Conservation (phyloP, 1,139 yeast species). For the Sugiyamaella neomexicana region DNA sequence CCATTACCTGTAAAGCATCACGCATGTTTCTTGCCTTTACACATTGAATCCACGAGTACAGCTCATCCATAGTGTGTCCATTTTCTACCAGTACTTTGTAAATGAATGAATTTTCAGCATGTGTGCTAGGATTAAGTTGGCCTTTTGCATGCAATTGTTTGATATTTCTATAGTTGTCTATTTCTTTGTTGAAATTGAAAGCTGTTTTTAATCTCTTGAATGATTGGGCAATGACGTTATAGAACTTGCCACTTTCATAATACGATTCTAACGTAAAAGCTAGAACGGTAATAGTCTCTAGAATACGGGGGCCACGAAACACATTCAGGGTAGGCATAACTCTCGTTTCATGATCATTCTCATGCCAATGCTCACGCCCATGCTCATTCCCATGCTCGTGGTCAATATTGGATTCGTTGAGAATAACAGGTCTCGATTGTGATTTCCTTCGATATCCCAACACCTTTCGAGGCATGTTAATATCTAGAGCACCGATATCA, state of each 20-base stretch:
- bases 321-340: too few relatives aligned
- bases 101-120: conserved; percentile 10
- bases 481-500: conserved; percentile 1
- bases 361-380: too few relatives aligned
- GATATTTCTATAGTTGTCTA: conserved; percentile 2
- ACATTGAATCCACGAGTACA: conserved; percentile 31
- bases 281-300: conserved; percentile 22
- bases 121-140: neutral
- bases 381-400: too few relatives aligned
- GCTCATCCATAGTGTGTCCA: conserved; percentile 25
- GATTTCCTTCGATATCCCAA: neutral
- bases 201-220: neutral
- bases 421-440: neutral
- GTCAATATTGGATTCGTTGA: neutral
- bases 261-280: conserved; percentile 16
- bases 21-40: conserved; percentile 24
- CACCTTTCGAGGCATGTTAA: conserved; percentile 5
- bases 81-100: conserved; percentile 18
- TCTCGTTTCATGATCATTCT: too few relatives aligned
- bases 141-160: neutral
- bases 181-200: neutral
- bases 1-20: conserved; percentile 31
- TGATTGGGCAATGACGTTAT: neutral
- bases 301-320: conserved; percentile 5
- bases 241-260: neutral